Base-by-base conservation (phyloP, 352 stramenopile genomes). In the Globisporangium nunn region DNA sequence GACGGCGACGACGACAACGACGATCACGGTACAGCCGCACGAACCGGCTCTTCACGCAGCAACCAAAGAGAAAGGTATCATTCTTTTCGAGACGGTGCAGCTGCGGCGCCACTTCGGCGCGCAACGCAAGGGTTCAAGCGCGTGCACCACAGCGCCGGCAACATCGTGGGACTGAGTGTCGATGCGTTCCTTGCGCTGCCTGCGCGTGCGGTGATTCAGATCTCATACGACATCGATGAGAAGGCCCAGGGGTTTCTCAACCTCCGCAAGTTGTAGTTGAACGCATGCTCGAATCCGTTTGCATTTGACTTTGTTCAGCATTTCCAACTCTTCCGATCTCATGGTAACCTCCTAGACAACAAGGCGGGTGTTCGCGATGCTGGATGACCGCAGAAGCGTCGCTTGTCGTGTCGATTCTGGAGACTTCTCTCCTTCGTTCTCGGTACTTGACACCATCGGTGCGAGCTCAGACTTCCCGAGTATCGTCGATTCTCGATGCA, bases 241-340 rank as follows among this genome's bases (percentile, higher is more conserved):
- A 64, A 70, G n/a, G 78, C 77, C 0, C 81, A 91, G 51, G 81
- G 74, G 0, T 87, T 89, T 54, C 54, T 91, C 56, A 88, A 87
- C 41, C 46, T 91, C 4, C 77, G 81, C 37, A 91, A 91, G 56
- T 54, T 91, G 12, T 44, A 40, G 14, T 17, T 5, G 40, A 46
- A 6, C 40, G 33, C 33, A 37, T 37, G 33, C 6, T 37, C 33
- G 33, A 37, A 37, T 37, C 33, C 33, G 33, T 5, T 37, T 37
- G 33, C 33, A 37, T 37, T 37, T 8, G 10, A 37, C 23, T 23
- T 23, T 23, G 33, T 37, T 8, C 33, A 10, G 33, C 23, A 23
- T 23, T 23, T 23, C 5, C 33, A 37, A 37, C 6, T 8, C 33
- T 37, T 37, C 33, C 33, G 33, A 37, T 37, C 33, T 37, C 33